phyloP scores from a whole-genome alignment of 768 basidiomycete species.

The Psilocybe cyanescens region DNA sequence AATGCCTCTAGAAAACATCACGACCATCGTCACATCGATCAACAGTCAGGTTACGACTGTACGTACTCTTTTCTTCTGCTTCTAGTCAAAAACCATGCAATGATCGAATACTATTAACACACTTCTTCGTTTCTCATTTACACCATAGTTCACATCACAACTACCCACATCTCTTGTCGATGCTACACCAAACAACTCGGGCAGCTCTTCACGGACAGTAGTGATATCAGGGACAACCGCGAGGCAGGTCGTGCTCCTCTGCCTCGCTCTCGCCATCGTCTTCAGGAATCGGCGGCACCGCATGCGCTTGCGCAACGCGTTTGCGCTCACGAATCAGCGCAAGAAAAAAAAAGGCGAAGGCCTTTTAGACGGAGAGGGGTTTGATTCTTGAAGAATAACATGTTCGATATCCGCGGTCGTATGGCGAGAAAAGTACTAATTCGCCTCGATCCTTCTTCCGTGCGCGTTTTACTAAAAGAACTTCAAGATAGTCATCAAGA shows the following conservation, averaged over 20 bases:
- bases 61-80: constrained; percentile 1
- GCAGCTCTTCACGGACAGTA: constrained; percentile 33
- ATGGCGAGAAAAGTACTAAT: too few relatives aligned
- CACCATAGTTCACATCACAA: constrained; percentile 23
- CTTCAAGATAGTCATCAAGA: too few relatives aligned
- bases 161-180: constrained; percentile 35
- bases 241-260: constrained; percentile 38
- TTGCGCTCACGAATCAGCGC: constrained; percentile 25
- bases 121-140: neutral
- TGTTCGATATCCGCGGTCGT: too few relatives aligned
- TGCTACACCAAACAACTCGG: constrained; percentile 14
- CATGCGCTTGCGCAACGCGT: constrained; percentile 26
- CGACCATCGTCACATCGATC: constrained; percentile 19
- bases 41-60: constrained; percentile 22
- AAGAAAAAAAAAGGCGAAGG: constrained; percentile 25
- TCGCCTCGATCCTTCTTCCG: too few relatives aligned
- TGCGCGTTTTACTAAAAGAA: too few relatives aligned
- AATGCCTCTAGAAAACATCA: constrained; percentile 11
- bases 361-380: constrained; percentile 38
- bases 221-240: constrained; percentile 47
- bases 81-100: neutral
- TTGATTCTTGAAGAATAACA: constrained; percentile 20
- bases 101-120: too few relatives aligned
- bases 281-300: constrained; percentile 42
- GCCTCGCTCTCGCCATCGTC: constrained; percentile 36